Base-by-base conservation (phyloP, 169 alveolate species). In the Miamiensis avidus region DNA sequence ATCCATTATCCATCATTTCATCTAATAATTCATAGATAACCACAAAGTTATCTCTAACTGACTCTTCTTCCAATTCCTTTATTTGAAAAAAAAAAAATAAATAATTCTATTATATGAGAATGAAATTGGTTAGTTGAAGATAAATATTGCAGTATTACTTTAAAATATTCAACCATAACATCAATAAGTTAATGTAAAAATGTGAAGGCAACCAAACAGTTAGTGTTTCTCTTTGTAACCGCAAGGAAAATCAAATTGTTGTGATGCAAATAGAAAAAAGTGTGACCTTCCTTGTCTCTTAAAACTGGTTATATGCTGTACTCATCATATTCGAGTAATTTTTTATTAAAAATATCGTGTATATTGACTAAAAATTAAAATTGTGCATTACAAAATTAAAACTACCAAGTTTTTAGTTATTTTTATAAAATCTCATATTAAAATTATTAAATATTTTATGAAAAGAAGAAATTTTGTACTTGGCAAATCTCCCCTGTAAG, bases 1-100 rank as follows among this genome's bases (percentile, higher is more conserved):
- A 99, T 1, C 99, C 99, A 90, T 98, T 98, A 92, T 99, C 99
- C 94, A 98, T 91, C 98, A 99, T 97, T 89, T 99, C 99, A 91
- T 99, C 99, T 34, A 99, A 92, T 29, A 99, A 92, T 93, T 99
- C 99, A 91, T 99, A 99, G 30, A 99, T 98, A 75, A 99, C 95
- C 34, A 98, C 99, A 91, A 99, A 99, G 93, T 99, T 99, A 91
- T 99, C 99, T 79, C 99, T 95, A 11, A 99, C 97, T 84, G 99
- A 97, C 88, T 99, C 99, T 88, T 99, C 99, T 81, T 97, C 99
- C 72, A 99, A 96, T 83, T 95, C 98, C 76, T 97, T 81, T n/a
- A n/a, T n/a, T n/a, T n/a, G n/a, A n/a, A n/a, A n/a, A n/a, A n/a
- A n/a, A n/a, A n/a, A n/a, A n/a, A n/a, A n/a, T n/a, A n/a, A n/a